Evolutionary conservation across 176 grass and related monocot species (phyloP).

Genomic region (Zizania latifolia): DNA sequence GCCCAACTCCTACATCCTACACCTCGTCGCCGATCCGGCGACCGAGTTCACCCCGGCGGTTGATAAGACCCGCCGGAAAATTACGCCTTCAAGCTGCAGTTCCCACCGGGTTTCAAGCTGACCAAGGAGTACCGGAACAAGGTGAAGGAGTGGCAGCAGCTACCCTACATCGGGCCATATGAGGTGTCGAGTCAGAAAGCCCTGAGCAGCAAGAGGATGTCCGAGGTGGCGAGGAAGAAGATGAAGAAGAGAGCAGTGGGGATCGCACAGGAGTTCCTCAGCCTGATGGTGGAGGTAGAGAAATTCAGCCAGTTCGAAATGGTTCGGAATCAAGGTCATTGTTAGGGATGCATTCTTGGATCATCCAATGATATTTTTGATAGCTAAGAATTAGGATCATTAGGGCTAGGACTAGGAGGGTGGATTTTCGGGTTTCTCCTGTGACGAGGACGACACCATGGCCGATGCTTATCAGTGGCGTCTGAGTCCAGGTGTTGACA

Average conservation of each 20-base stretch:
- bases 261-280: conserved; percentile 82
- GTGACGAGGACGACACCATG: too few relatives aligned
- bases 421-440: too few relatives aligned
- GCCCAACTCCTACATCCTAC: conserved; percentile 50
- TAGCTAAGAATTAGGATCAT: too few relatives aligned
- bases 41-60: conserved; percentile 21
- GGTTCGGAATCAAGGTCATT: conserved; percentile 83
- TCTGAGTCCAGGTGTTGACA: too few relatives aligned
- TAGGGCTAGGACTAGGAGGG: too few relatives aligned
- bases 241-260: conserved; percentile 89
- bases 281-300: conserved; percentile 88
- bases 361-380: conserved; percentile 85
- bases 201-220: conserved; percentile 8
- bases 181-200: neutral
- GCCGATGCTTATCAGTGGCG: too few relatives aligned
- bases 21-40: conserved; percentile 36
- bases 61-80: conserved; percentile 35
- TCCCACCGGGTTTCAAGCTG: conserved; percentile 66
- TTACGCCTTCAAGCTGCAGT: conserved; percentile 57
- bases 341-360: conserved; percentile 79
- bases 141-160: conserved; percentile 51
- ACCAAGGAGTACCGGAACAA: conserved; percentile 57
- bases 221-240: conserved; percentile 40
- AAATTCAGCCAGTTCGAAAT: conserved; percentile 88
- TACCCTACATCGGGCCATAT: conserved; percentile 52